A percentile compares a stretch with the other conserved stretches of the same genome.
Conservation (phyloP, 2,329 filamentous ascomycete species). For the Penicillium sp. region DNA sequence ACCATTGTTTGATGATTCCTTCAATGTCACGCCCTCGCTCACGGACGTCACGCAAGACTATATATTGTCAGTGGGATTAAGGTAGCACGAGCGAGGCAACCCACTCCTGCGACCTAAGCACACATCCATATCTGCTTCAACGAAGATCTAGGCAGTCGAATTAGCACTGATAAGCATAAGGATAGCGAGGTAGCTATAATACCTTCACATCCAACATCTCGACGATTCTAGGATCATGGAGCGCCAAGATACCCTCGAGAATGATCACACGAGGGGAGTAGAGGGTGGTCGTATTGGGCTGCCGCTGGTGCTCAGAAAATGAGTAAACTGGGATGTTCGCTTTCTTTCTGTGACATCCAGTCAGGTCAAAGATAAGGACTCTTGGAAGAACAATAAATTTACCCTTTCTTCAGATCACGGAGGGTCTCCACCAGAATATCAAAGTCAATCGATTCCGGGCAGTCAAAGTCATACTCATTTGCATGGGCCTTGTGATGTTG, state of each 20-base stretch:
- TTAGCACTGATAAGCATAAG: slow-evolving; percentile 2
- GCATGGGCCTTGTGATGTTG: slow-evolving; percentile 76
- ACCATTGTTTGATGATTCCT: slow-evolving; percentile 98
- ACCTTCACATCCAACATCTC: slow-evolving; percentile 90
- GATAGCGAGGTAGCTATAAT: slow-evolving; percentile 21
- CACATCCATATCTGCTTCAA: slow-evolving; percentile 91
- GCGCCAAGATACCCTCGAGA: slow-evolving; percentile 90
- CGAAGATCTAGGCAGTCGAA: slow-evolving; percentile 67
- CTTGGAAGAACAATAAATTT: slow-evolving; percentile 26
- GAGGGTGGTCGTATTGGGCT: slow-evolving; percentile 77
- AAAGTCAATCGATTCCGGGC: slow-evolving; percentile 92
- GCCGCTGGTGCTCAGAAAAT: slow-evolving; percentile 83
- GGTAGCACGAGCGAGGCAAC: slow-evolving; percentile 27
- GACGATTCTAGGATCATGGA: slow-evolving; percentile 82
- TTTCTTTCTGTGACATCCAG: slow-evolving; percentile 34
- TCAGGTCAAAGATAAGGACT: slow-evolving; percentile 3
- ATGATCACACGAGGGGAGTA: slow-evolving; percentile 97
- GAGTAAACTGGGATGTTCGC: slow-evolving; percentile 94
- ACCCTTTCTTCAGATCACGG: slow-evolving; percentile 88
- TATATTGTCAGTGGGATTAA: slow-evolving; percentile 23
- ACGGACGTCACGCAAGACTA: slow-evolving; percentile 81
- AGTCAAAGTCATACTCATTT: slow-evolving; percentile 96
- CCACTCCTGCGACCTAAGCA: slow-evolving; percentile 84
- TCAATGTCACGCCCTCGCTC: slow-evolving; percentile 89
- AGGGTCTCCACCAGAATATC: slow-evolving; percentile 79